A percentile compares a stretch with the other conserved stretches of the same genome.
phyloP scores from a whole-genome alignment of 2,329 filamentous ascomycete genomes.

The Dothideomycetes sp. region DNA sequence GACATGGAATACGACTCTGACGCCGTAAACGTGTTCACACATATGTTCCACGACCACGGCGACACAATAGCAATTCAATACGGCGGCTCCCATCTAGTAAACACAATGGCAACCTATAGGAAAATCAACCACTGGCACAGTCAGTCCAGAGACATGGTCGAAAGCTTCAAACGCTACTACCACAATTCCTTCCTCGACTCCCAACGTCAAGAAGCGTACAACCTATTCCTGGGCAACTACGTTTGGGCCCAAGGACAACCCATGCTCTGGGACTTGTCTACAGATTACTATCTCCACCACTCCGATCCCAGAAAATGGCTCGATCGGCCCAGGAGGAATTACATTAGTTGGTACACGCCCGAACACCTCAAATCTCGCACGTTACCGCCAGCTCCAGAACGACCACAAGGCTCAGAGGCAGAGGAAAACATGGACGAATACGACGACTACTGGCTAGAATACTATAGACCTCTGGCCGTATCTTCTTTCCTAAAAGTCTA shows the following conservation, averaged over 20 bases:
- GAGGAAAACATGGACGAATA: slow-evolving; percentile 34
- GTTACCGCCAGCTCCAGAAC: slow-evolving; percentile 43
- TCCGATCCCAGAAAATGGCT: slow-evolving; percentile 68
- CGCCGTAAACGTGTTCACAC: slow-evolving; percentile 89
- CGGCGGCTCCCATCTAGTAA: slow-evolving; percentile 92
- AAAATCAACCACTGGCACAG: slow-evolving; percentile 99
- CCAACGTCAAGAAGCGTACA: slow-evolving; percentile 97
- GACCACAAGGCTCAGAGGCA: neutral
- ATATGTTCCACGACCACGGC: slow-evolving; percentile 94
- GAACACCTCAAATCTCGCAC: slow-evolving; percentile 56
- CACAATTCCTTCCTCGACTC: slow-evolving; percentile 97
- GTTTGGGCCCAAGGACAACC: slow-evolving; percentile 78
- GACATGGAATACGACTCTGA: slow-evolving; percentile 89
- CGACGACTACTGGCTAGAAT: slow-evolving; percentile 96
- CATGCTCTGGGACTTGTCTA: slow-evolving; percentile 92
- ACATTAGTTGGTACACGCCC: slow-evolving; percentile 83
- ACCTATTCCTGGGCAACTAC: slow-evolving; percentile 93
- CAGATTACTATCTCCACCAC: slow-evolving; percentile 94
- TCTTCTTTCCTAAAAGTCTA: slow-evolving; percentile 91
- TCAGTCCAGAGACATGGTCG: slow-evolving; percentile 95
- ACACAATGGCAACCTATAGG: slow-evolving; percentile 98
- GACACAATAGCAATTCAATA: slow-evolving; percentile 98
- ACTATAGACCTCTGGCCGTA: slow-evolving; percentile 79
- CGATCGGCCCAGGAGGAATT: slow-evolving; percentile 53
- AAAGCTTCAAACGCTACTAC: slow-evolving; percentile 98